Percentiles rank a stretch among this genome's conserved stretches.
These are phyloP conservation scores for Mycena latifolia DNA, from an alignment of 768 basidiomycete species.

Conservation along the genomic window DNA sequence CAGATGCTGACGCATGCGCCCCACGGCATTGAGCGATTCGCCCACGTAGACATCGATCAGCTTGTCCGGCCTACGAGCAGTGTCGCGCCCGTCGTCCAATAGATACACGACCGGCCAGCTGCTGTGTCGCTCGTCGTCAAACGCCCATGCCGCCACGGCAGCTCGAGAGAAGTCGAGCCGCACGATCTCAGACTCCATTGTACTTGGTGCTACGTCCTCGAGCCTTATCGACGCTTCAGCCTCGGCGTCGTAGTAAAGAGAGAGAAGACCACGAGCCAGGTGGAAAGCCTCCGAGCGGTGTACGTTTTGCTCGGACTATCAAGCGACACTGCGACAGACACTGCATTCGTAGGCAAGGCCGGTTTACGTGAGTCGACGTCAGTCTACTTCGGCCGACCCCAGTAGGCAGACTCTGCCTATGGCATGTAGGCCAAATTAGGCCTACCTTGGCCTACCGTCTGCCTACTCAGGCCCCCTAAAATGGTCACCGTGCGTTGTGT, in stretches of 20 bases:
- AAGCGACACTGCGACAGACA: conserved; percentile 17
- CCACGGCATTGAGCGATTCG: conserved; percentile 29
- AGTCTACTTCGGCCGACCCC: no score
- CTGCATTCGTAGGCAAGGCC: conserved; percentile 11
- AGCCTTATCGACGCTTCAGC: conserved; percentile 21
- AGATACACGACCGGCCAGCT: conserved; percentile 28
- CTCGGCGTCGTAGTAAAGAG: conserved; percentile 25
- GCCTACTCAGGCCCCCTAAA: conserved; percentile 11
- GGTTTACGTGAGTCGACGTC: conserved; percentile 4
- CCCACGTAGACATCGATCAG: conserved; percentile 29
- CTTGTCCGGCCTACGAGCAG: conserved; percentile 22
- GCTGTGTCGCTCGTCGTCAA: conserved; percentile 25
- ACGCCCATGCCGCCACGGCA: conserved; percentile 26
- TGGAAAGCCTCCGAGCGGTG: conserved; percentile 20
- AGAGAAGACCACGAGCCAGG: conserved; percentile 18
- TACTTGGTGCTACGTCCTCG: conserved; percentile 22
- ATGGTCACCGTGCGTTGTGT: conserved; percentile 10
- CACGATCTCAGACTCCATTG: conserved; percentile 26
- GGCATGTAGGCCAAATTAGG: conserved; percentile 9
- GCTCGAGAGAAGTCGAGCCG: conserved; percentile 29
- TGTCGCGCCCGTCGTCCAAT: conserved; percentile 23
- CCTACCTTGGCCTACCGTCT: conserved; percentile 4
- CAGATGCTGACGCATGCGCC: conserved; percentile 30
- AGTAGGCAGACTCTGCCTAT: not conserved
- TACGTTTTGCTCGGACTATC: conserved; percentile 17